A percentile compares a stretch with the other conserved stretches of the same genome.
These are phyloP conservation scores for Helicostylum pulchrum DNA, from an alignment of 192 early-diverging fungal species.

Conservation along the genomic window DNA sequence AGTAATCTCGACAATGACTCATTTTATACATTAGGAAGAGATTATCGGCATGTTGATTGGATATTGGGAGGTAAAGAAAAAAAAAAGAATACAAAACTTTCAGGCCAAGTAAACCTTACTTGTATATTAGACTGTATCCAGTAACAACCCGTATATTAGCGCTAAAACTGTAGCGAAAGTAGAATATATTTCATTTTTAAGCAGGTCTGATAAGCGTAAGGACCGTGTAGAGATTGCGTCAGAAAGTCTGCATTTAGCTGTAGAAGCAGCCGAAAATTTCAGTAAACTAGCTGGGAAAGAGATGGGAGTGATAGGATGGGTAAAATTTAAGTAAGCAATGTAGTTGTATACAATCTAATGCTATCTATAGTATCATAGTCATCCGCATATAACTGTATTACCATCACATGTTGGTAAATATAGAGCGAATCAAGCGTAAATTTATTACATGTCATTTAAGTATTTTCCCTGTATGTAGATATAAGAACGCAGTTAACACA, in stretches of 20 bases:
- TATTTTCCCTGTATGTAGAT: constrained; percentile 25
- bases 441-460: not conserved
- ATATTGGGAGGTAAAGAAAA: constrained; percentile 43
- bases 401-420: constrained; percentile 49
- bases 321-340: constrained; percentile 15
- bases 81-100: no score
- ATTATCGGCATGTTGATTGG: constrained; percentile 56
- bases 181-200: constrained; percentile 41
- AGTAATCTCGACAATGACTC: not conserved
- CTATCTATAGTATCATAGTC: constrained; percentile 47
- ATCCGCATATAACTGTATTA: constrained; percentile 53
- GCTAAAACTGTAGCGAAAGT: constrained; percentile 37
- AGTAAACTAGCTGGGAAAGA: constrained; percentile 20
- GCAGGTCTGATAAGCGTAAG: constrained; percentile 50
- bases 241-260: constrained; percentile 47
- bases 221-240: constrained; percentile 54
- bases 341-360: not conserved
- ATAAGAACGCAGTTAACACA: constrained; percentile 46
- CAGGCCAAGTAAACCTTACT: not conserved
- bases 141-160: constrained; percentile 21
- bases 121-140: not conserved
- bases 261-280: constrained; percentile 41
- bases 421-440: not conserved
- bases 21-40: constrained; percentile 40
- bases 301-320: constrained; percentile 51